Base-by-base conservation (phyloP, 345 rosid genomes). In the Arabis alpina region DNA sequence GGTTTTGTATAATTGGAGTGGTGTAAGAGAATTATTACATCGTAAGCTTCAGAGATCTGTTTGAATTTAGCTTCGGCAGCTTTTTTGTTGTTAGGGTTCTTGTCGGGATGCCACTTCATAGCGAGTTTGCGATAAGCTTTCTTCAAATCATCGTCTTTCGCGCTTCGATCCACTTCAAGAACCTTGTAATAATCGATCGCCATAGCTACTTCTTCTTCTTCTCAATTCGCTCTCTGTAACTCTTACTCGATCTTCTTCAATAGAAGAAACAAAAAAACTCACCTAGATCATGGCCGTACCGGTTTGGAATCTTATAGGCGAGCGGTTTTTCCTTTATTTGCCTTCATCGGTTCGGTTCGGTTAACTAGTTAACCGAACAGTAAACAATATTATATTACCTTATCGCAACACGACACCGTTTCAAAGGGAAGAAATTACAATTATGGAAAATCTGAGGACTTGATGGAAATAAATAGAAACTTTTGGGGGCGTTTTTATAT, bases 11-110 rank as follows among this genome's bases (percentile, higher is more conserved):
- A 61, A 53, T n/a, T 54, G 2, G 69, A 61, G 11, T 61, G 53
- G 23, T 66, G 8, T 39, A 61, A 47, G 58, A 61, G 48, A 62
- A 25, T 25, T 19, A 6, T 52, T 84, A 91, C 97, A 75, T 91
- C 97, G 78, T 88, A 91, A 34, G 97, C 97, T 81, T 91, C 97
- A 61, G 97, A 88, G 87, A 88, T 88, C 87, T 91, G 88, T 70
- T 88, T 91, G 86, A 91, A 91, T 79, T 87, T 91, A 69, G 95
- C 85, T 72, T 91, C 95, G 49, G 97, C 95, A 6, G 84, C 95
- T 40, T 91, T 91, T 81, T 91, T 88, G 80, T 64, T 81, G 71
- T 72, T 88, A 79, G 92, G 97, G 82, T 90, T 92, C 81, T 92
- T 89, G 51, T 89, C 96, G 34, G 96, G 94, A 76, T 92, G 97